Base-by-base conservation (phyloP, 371 early-diverging fungal genomes). In the Syncephalastrum racemosum region DNA sequence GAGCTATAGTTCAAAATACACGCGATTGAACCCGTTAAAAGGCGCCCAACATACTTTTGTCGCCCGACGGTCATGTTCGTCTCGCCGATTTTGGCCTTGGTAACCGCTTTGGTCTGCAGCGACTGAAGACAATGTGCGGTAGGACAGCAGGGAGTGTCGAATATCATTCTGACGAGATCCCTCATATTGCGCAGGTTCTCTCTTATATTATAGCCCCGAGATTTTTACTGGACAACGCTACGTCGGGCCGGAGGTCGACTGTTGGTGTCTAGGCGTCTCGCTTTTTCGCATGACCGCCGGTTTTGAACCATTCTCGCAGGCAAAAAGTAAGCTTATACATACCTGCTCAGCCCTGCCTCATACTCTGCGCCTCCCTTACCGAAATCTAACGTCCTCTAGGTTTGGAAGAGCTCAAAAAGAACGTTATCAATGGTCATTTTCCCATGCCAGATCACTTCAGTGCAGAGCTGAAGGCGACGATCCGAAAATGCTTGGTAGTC, bases 241-340 rank as follows among this genome's bases (percentile, higher is more conserved):
- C 59, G 64, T 65, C 40, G 85, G 85, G 1, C 83, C 85, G 8
- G 85, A 86, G 54, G 73, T 86, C 18, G 88, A 88, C 58, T 75
- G 82, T 27, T 88, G 88, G 88, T 83, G 83, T 61, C 67, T 94
- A 27, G 97, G 97, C 10, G 91, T 96, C 4, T 86, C 93, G 45
- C 61, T 96, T 18, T 96, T 90, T 67, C 88, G 93, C 24, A 84
- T 95, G 79, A 86, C 91, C 4, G 90, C 91, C 31, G 97, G 97
- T 3, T 83, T 85, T 51, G 86, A 94, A 43, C 96, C 95, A 0
- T 96, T 94, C 75, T 85, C 73, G 10, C 80, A 79, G 48, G 69
- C 80, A 40, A 66, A 67, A 42, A 68, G 75, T 74, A 66, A 73
- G 60, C 36, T 10, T 31, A 10, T 31, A 31, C 36, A 8, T 31